Conservation (phyloP, 768 basidiomycete species). For the Cystobasidium ongulense region DNA sequence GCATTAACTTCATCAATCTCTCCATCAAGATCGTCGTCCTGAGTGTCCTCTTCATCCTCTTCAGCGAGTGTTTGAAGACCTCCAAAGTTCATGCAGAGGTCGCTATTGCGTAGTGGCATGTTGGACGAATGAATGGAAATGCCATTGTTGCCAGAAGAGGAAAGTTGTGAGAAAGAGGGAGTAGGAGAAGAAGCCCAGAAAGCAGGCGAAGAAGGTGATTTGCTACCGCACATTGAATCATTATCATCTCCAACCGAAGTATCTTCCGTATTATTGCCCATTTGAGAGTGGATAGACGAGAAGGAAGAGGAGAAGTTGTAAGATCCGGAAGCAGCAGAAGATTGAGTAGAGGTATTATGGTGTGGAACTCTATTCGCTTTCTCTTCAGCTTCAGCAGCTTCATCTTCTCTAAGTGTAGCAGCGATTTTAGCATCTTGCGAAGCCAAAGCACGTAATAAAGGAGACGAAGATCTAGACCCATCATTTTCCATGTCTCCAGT, state of each 20-base stretch:
- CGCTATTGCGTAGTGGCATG: conserved; percentile 14
- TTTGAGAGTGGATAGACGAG: conserved; percentile 18
- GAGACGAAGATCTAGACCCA: conserved; percentile 1
- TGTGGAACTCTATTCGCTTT: background rate
- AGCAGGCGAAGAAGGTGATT: conserved; percentile 9
- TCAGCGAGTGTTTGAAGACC: conserved; percentile 33
- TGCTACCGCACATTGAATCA: background rate
- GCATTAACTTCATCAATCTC: background rate
- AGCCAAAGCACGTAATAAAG: background rate
- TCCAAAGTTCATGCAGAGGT: conserved; percentile 22
- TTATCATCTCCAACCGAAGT: conserved; percentile 30
- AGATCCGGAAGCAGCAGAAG: conserved; percentile 15
- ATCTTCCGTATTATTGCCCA: conserved; percentile 29
- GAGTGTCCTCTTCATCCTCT: conserved; percentile 34
- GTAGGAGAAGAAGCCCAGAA: conserved; percentile 25
- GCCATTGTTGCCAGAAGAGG: background rate
- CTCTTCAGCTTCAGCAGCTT: conserved; percentile 6
- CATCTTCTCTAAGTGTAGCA: background rate
- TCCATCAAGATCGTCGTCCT: conserved; percentile 6
- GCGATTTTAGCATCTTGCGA: conserved; percentile 16
- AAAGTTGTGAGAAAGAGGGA: background rate
- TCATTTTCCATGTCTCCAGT: conserved; percentile 40
- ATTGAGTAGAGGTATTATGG: conserved; percentile 11
- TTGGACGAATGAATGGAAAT: conserved; percentile 19
- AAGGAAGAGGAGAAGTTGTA: conserved; percentile 28